Conservation (phyloP, 345 rosid species). For the Gossypium thurberi region DNA sequence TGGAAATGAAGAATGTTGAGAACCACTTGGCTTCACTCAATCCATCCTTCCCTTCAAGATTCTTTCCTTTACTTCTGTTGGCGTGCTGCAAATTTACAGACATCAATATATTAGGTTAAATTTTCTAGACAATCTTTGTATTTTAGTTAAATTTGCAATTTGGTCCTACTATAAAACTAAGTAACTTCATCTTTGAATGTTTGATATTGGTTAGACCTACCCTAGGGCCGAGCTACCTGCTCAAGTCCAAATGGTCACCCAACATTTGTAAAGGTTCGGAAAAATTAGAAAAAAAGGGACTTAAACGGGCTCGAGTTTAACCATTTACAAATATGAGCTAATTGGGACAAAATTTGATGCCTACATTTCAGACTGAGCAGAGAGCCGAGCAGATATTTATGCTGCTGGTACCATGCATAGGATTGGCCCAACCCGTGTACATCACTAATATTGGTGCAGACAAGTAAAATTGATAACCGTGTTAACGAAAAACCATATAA, state of each 20-base stretch:
- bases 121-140: background rate
- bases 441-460: background rate
- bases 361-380: background rate
- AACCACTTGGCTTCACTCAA: constrained; percentile 24
- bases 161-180: background rate
- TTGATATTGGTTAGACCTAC: background rate
- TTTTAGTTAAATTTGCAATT: background rate
- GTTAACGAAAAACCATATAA: too few species aligned
- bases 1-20: background rate
- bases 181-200: background rate
- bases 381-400: background rate
- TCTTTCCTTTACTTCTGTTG: constrained; percentile 70
- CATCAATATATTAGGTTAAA: background rate
- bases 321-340: background rate
- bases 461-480: background rate
- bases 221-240: background rate
- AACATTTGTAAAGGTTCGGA: background rate
- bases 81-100: constrained; percentile 51
- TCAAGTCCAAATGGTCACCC: background rate
- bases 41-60: constrained; percentile 98
- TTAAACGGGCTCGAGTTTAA: background rate
- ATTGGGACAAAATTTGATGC: background rate
- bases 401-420: background rate
- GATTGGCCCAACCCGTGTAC: background rate
- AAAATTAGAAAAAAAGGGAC: background rate